Conservation (phyloP, 2,329 filamentous ascomycete genomes). For the Aspergillus pseudoterreus region DNA sequence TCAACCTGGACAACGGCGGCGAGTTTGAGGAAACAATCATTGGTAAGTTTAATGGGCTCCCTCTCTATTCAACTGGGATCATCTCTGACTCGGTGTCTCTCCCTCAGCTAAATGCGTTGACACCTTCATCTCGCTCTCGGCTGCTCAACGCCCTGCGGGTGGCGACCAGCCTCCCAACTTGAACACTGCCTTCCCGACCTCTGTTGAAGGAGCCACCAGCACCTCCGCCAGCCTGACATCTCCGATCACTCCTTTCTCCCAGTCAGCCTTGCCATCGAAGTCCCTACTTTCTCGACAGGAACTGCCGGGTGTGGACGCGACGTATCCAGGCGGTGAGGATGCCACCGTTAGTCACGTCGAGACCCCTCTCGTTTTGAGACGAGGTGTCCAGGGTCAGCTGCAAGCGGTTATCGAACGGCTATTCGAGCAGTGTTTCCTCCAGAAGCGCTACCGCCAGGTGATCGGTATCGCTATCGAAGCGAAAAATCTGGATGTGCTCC, state of each 20-base stretch:
- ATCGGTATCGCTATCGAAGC: slow-evolving; percentile 96
- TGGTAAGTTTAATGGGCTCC: slow-evolving; percentile 46
- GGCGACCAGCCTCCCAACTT: slow-evolving; percentile 61
- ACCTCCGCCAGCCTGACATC: slow-evolving; percentile 69
- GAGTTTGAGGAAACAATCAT: slow-evolving; percentile 99
- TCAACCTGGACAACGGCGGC: slow-evolving; percentile 83
- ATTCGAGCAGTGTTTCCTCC: slow-evolving; percentile 82
- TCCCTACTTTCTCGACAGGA: slow-evolving; percentile 83
- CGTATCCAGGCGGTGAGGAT: slow-evolving; percentile 54
- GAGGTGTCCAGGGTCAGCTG: slow-evolving; percentile 72
- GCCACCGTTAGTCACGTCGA: slow-evolving; percentile 53
- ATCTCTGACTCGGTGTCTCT: slow-evolving; percentile 7
- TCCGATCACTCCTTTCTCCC: slow-evolving; percentile 91
- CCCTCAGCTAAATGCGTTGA: slow-evolving; percentile 81
- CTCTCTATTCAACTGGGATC: not conserved
- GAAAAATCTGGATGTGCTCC: slow-evolving; percentile 82
- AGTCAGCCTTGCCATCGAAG: slow-evolving; percentile 88
- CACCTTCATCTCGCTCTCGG: slow-evolving; percentile 84
- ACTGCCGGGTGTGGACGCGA: slow-evolving; percentile 58
- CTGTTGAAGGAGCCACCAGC: slow-evolving; percentile 61
- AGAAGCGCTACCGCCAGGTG: slow-evolving; percentile 89
- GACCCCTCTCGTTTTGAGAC: slow-evolving; percentile 63
- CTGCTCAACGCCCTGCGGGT: slow-evolving; percentile 52
- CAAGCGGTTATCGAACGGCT: slow-evolving; percentile 81
- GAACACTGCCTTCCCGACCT: slow-evolving; percentile 72